A percentile compares a stretch with the other conserved stretches of the same genome.
Evolutionary conservation across 129 eudicot genomes (phyloP).

Genomic region (Daucus carota): DH1_v3.0 NC_030387.2:30961001-30961500

Average conservation of each 20-base stretch:
- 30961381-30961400: constrained; percentile 69
- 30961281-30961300: constrained; percentile 61
- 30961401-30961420: constrained; percentile 58
- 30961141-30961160: not conserved
- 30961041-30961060: constrained; percentile 4
- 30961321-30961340: constrained; percentile 49
- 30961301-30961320: constrained; percentile 34
- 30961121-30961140: not conserved
- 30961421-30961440: constrained; percentile 75
- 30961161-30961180: constrained; percentile 43
- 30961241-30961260: constrained; percentile 60
- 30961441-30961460: constrained; percentile 63
- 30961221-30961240: constrained; percentile 56
- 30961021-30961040: not conserved
- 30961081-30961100: not conserved
- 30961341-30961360: constrained; percentile 52
- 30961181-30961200: constrained; percentile 51
- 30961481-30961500: constrained; percentile 56
- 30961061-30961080: constrained; percentile 6
- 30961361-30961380: constrained; percentile 63
- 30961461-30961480: constrained; percentile 78
- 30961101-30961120: not conserved
- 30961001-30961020: not conserved
- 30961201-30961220: constrained; percentile 49
- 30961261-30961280: constrained; percentile 33